A percentile compares a stretch with the other conserved stretches of the same genome.
phyloP scores from a whole-genome alignment of 345 rosid species.

The Eucalyptus curtisii region DNA sequence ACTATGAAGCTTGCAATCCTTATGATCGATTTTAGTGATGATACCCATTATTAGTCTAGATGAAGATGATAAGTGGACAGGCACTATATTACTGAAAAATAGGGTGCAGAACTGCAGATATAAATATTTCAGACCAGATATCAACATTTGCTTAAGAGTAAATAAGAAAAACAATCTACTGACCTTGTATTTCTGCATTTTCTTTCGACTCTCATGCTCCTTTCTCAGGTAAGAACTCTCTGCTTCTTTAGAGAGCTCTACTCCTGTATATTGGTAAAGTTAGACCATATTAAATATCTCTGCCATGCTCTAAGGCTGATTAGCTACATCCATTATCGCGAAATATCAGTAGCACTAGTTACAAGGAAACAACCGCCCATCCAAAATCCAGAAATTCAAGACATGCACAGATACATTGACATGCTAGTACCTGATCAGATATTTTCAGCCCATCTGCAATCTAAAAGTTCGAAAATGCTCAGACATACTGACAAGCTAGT shows the following conservation, averaged over 20 bases:
- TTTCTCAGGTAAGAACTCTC: conserved; percentile 51
- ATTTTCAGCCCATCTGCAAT: not conserved
- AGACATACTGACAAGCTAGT: not conserved
- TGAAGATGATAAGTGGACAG: not conserved
- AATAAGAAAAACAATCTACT: not conserved
- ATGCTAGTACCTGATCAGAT: not conserved
- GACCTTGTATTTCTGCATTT: conserved; percentile 59
- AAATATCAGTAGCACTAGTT: not conserved
- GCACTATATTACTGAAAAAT: not conserved
- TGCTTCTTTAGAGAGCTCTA: conserved; percentile 22
- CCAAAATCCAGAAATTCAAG: not conserved
- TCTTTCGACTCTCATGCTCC: conserved; percentile 46
- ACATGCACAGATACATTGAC: not conserved
- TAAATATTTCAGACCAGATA: not conserved
- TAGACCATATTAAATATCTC: not conserved
- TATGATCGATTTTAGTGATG: not conserved
- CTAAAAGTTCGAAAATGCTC: not conserved
- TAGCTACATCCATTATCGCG: not conserved
- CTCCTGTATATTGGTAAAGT: conserved; percentile 2
- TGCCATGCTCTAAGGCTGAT: not conserved
- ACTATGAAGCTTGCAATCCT: not conserved
- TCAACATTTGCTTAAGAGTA: not conserved
- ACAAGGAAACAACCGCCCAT: not conserved
- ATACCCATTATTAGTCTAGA: not conserved
- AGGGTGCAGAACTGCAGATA: not conserved